Base-by-base conservation (phyloP, 2,329 filamentous ascomycete species). In the Cladosporium oxysporum region DNA sequence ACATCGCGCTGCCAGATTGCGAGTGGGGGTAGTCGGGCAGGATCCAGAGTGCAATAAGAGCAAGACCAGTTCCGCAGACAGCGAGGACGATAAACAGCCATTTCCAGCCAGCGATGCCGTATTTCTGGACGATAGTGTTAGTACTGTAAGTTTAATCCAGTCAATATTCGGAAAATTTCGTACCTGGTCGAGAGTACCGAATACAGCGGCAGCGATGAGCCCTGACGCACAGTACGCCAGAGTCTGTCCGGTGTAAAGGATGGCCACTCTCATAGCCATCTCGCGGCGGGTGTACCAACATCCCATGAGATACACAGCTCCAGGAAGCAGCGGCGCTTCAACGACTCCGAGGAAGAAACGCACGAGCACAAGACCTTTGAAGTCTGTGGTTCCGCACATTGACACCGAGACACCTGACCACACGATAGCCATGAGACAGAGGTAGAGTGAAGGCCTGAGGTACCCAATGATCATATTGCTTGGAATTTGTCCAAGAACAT, bases 221-320 rank as follows among this genome's bases (percentile, higher is more conserved):
- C 89, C 90, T 0, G 88, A 89, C 71, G 92, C 91, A 2, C 90
- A 89, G 3, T 88, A 88, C 0, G 88, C 88, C 41, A 74, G 10
- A 74, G 84, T 80, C 81, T 84, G 0, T 76, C 81, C 79, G 0
- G 78, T 64, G 29, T 57, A 64, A 1, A 64, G 50, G 10, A 55
- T 64, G n/a, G 49, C 37, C 3, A 64, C 53, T 16, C 62, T 33
- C 49, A 58, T 64, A 21, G 62, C 78, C 61, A 75, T 78, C 50
- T 64, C 62, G 21, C 50, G 68, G 77, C 77, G 10, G 79, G 81
- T 18, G 82, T 79, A 33, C 82, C 67, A 53, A 71, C 78, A 66
- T 81, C 78, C n/a, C 72, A 68, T 66, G 37, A 71, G 67, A 61
- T 70, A 71, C 29, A 35, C 58, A 14, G 44, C 53, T n/a, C 58